Evolutionary conservation across 2,329 filamentous ascomycete genomes (phyloP), one percentile per base, ranked within the genome.

Genomic region (Penicillium glabrum): DNA sequence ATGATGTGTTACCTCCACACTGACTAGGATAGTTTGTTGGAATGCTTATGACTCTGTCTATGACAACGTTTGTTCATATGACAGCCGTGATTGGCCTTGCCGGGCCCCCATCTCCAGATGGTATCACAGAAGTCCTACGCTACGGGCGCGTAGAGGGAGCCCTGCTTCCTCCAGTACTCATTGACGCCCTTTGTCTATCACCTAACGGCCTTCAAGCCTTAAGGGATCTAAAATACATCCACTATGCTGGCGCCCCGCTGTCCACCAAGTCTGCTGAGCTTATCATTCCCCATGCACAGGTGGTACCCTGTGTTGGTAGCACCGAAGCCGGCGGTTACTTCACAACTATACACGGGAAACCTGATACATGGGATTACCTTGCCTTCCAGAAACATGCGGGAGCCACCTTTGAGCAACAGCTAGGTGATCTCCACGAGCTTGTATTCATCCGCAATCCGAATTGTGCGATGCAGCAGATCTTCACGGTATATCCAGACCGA

Each of bases 171-270:
- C 66, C 67, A 0, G 59, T 62, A 1, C 46, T 69, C 6, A 64
- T 68, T n/a, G 64, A 69, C 48, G 59, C 60, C 21, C 51, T 65
- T 9, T 64, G 65, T 21, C 56, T 56, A 2, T 51, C 46, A 2
- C 43, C 54, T 1, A 23, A 27, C 2, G 63, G 62, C 19, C 59
- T 62, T 7, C 26, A 60, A 13, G 49, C 65, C 7, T 49, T 69
- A 11, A 54, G 57, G 6, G 19, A 48, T 1, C 55, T 69, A 3
- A 49, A 61, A 24, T 48, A 46, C n/a, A 41, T 68, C 7, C 57
- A 57, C 11, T 68, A 65, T 26, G 54, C 57, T 13, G 67, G 67
- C 5, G 65, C 67, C 7, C 60, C 69, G n/a, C 63, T 73, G 0
- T 59, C 65, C 5, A 46, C 54, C 2, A 68, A 63, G 53, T 62